phyloP scores from a whole-genome alignment of 441 rosid genomes.

The Aleurites moluccanus region DNA sequence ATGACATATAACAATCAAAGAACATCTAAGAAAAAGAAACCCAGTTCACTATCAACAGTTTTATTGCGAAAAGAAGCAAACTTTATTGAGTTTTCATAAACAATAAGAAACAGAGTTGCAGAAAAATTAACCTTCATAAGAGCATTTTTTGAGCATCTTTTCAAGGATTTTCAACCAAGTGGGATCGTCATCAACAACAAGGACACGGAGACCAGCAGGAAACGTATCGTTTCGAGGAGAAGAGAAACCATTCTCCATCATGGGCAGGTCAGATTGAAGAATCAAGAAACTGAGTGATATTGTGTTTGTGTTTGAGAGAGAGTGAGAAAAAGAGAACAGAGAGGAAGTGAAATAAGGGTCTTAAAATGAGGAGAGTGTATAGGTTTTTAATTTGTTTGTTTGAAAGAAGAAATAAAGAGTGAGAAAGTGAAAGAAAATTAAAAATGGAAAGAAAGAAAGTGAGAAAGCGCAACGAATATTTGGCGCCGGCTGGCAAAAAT shows the following conservation, averaged over 20 bases:
- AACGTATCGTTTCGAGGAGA: slow-evolving; percentile 56
- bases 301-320: background rate
- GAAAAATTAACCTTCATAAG: slow-evolving; percentile 65
- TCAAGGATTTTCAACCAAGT: slow-evolving; percentile 97
- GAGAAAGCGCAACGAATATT: slow-evolving; percentile 36
- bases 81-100: background rate
- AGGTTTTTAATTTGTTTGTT: slow-evolving; percentile 29
- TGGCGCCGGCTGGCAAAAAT: slow-evolving; percentile 28
- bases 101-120: background rate
- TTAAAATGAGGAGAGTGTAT: slow-evolving; percentile 15
- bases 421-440: background rate
- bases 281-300: background rate
- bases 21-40: background rate
- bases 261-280: background rate
- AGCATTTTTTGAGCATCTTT: slow-evolving; percentile 96
- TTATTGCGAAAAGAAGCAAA: background rate
- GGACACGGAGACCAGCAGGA: slow-evolving; percentile 92
- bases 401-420: slow-evolving; percentile 7
- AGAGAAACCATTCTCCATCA: slow-evolving; percentile 77
- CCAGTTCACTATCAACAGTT: slow-evolving; percentile 17
- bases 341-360: slow-evolving; percentile 11
- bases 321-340: background rate
- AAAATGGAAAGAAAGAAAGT: background rate
- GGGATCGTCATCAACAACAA: slow-evolving; percentile 93
- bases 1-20: background rate